phyloP scores from a whole-genome alignment of 768 basidiomycete genomes.

The Coprinellus aureogranulatus region DNA sequence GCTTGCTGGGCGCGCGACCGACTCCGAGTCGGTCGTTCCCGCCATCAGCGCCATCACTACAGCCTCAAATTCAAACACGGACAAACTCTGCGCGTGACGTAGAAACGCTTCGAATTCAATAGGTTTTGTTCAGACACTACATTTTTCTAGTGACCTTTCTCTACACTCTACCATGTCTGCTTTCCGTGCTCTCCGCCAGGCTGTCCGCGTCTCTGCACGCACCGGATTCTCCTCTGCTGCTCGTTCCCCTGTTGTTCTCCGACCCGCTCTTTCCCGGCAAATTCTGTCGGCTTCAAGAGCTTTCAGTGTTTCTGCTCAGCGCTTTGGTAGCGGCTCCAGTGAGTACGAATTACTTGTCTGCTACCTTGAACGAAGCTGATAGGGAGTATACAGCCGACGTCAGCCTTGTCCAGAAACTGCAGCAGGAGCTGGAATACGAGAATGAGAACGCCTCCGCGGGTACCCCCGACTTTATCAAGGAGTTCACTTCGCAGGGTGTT shows the following conservation, averaged over 20 bases:
- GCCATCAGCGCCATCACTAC: no score
- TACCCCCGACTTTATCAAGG: slow-evolving; percentile 72
- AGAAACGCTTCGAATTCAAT: background rate
- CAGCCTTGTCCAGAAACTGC: slow-evolving; percentile 67
- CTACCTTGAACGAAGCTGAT: background rate
- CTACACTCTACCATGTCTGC: slow-evolving; percentile 49
- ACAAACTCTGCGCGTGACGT: slow-evolving; percentile 1
- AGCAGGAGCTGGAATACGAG: slow-evolving; percentile 86
- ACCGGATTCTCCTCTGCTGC: slow-evolving; percentile 27
- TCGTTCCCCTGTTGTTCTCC: slow-evolving; percentile 26
- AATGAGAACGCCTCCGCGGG: slow-evolving; percentile 32
- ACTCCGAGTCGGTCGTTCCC: no score
- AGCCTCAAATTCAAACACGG: background rate
- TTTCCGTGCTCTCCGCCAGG: slow-evolving; percentile 58
- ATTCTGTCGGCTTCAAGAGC: slow-evolving; percentile 27
- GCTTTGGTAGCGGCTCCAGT: slow-evolving; percentile 47
- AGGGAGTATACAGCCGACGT: slow-evolving; percentile 59
- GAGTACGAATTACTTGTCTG: slow-evolving; percentile 19
- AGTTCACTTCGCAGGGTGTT: slow-evolving; percentile 68
- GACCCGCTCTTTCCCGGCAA: slow-evolving; percentile 23
- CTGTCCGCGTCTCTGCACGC: slow-evolving; percentile 43
- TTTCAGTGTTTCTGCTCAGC: slow-evolving; percentile 45
- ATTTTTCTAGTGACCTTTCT: background rate
- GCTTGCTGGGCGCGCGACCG: no score
- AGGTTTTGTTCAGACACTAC: no score